A percentile compares a stretch with the other conserved stretches of the same genome.
Evolutionary conservation across 495 filamentous ascomycete genomes (phyloP).

Genomic region (Aspergillus baeticus): DNA sequence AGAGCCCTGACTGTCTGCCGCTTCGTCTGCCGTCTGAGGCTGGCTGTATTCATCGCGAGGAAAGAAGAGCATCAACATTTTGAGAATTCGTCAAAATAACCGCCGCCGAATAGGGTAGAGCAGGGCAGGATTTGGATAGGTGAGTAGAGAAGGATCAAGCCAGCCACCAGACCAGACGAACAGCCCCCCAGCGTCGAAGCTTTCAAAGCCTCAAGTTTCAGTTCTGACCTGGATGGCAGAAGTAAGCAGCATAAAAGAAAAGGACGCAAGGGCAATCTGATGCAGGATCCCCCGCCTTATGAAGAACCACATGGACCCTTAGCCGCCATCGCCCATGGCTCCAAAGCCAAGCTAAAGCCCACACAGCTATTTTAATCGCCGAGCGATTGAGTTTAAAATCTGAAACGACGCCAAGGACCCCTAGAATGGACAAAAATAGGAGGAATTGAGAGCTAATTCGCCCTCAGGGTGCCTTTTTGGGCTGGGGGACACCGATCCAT

Average conservation of each 20-base stretch:
- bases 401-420: conserved; percentile 12
- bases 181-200: background rate
- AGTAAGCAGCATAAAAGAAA: background rate
- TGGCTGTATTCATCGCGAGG: background rate
- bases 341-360: background rate
- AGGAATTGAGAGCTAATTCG: background rate
- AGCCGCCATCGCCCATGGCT: background rate
- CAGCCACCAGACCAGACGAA: background rate
- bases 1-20: background rate
- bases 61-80: background rate
- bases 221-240: background rate
- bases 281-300: conserved; percentile 4
- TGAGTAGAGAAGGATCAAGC: background rate
- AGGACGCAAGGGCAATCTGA: background rate
- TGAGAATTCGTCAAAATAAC: background rate
- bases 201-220: background rate
- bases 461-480: background rate
- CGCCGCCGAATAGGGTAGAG: background rate
- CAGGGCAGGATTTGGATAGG: background rate
- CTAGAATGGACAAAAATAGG: conserved; percentile 14
- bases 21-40: background rate
- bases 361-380: conserved; percentile 15
- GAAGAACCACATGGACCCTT: background rate
- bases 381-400: conserved; percentile 11
- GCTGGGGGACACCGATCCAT: conserved; percentile 4